phyloP scores from a whole-genome alignment of 1,284 basidiomycete species.

The Cryptococcus sp. region DNA sequence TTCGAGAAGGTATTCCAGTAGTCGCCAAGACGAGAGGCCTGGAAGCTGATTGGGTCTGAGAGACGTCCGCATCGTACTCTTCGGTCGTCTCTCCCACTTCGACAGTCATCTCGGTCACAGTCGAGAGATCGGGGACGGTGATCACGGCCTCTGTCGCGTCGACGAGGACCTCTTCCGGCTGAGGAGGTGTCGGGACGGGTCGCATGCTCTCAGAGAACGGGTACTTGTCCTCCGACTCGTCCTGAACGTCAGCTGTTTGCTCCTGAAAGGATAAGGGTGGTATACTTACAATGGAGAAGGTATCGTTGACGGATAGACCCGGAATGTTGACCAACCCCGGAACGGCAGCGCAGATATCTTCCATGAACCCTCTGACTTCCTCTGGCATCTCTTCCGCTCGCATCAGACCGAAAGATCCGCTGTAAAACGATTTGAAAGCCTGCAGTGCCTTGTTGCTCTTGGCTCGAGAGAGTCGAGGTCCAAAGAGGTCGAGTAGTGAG shows the following conservation, averaged over 20 bases:
- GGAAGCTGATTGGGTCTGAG: slow-evolving; percentile 8
- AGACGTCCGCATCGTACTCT: slow-evolving; percentile 36
- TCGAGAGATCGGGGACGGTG: neutral
- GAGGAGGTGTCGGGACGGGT: neutral
- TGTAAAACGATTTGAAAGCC: slow-evolving; percentile 39
- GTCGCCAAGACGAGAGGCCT: too few relatives aligned
- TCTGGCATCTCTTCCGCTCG: slow-evolving; percentile 23
- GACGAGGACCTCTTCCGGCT: neutral
- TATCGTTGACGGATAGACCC: slow-evolving; percentile 13
- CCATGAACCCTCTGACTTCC: slow-evolving; percentile 29
- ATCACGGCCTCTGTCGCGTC: neutral
- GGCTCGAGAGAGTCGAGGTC: slow-evolving; percentile 31
- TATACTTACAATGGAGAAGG: slow-evolving; percentile 16
- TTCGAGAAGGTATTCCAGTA: too few relatives aligned
- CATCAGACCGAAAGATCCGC: slow-evolving; percentile 20
- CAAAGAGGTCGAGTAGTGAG: slow-evolving; percentile 27
- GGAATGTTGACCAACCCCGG: slow-evolving; percentile 33
- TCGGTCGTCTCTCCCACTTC: neutral
- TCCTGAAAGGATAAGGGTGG: neutral
- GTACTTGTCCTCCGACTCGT: slow-evolving; percentile 20
- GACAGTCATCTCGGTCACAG: neutral
- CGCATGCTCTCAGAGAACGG: slow-evolving; percentile 14
- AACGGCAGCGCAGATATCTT: slow-evolving; percentile 26
- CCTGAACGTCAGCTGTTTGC: slow-evolving; percentile 12
- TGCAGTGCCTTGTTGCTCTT: slow-evolving; percentile 15